These are phyloP conservation scores for Acer negundo DNA, from an alignment of 345 rosid genomes.

Conservation along the genomic window DNA sequence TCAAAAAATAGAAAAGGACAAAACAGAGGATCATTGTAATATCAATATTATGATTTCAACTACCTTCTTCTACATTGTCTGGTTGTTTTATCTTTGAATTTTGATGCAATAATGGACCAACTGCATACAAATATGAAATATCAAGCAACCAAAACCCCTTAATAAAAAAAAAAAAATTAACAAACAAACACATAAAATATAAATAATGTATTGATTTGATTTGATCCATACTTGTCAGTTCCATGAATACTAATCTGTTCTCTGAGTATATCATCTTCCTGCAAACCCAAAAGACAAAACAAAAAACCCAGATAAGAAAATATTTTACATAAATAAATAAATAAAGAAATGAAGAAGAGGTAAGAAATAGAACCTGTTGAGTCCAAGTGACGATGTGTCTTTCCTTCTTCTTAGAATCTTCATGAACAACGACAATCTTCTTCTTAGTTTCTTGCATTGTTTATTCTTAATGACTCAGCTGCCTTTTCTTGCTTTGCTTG, in stretches of 20 bases:
- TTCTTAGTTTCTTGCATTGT: slow-evolving; percentile 60
- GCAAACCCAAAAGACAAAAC: slow-evolving; percentile 20
- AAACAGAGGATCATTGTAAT: slow-evolving; percentile 16
- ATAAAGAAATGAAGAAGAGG: neutral
- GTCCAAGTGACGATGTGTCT: slow-evolving; percentile 82
- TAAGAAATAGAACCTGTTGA: slow-evolving; percentile 50
- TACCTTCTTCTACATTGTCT: slow-evolving; percentile 99
- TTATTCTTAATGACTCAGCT: slow-evolving; percentile 21
- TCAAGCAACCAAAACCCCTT: slow-evolving; percentile 13
- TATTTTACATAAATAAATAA: neutral
- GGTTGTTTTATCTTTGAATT: slow-evolving; percentile 88
- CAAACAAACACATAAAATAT: neutral
- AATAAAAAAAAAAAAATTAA: slow-evolving; percentile 10
- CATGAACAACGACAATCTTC: slow-evolving; percentile 43
- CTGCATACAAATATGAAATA: slow-evolving; percentile 42
- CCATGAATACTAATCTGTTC: slow-evolving; percentile 79
- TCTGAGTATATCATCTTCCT: slow-evolving; percentile 96
- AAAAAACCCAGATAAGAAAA: slow-evolving; percentile 28
- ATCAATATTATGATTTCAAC: slow-evolving; percentile 19
- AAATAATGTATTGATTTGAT: neutral
- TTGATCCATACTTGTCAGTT: slow-evolving; percentile 70
- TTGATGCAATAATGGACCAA: slow-evolving; percentile 93
- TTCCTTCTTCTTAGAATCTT: slow-evolving; percentile 88
- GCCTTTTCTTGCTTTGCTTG: slow-evolving; percentile 28
- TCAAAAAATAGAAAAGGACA: slow-evolving; percentile 9